Conservation (phyloP, 1,284 basidiomycete genomes). For the Schizophyllum commune region DNA sequence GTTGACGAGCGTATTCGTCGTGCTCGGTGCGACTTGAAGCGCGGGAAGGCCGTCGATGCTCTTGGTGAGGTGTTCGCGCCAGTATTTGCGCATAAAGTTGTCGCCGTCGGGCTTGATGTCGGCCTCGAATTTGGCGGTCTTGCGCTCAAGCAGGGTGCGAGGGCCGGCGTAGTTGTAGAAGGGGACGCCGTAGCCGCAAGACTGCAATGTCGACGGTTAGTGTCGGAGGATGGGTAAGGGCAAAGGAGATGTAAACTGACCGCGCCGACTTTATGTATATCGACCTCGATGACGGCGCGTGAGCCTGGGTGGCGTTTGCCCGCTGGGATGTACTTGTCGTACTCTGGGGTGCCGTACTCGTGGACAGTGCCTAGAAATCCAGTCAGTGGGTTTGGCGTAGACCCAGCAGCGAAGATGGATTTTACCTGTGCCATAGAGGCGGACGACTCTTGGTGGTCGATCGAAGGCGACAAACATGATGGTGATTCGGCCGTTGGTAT, state of each 20-base stretch:
- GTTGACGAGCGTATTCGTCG: conserved; percentile 12
- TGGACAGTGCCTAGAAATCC: conserved; percentile 43
- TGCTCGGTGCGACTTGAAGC: conserved; percentile 17
- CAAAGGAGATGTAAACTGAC: conserved; percentile 25
- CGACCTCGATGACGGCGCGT: conserved; percentile 41
- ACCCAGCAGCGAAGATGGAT: too few relatives aligned
- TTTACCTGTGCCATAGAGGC: conserved; percentile 53
- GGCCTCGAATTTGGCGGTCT: conserved; percentile 22
- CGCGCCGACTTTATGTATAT: conserved; percentile 44
- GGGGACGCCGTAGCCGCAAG: conserved; percentile 48
- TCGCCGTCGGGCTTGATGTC: conserved; percentile 12
- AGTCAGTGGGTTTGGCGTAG: too few relatives aligned
- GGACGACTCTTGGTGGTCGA: conserved; percentile 38
- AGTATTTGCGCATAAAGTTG: conserved; percentile 35
- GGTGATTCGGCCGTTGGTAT: conserved; percentile 50
- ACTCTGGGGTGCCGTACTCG: conserved; percentile 48
- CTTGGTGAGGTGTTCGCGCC: conserved; percentile 32
- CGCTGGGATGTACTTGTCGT: conserved; percentile 33
- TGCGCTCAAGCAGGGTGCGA: conserved; percentile 31
- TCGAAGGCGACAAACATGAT: conserved; percentile 52
- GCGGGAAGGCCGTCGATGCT: conserved; percentile 47
- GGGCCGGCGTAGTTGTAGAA: conserved; percentile 38
- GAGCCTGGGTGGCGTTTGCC: conserved; percentile 41
- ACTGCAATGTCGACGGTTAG: conserved; percentile 22
- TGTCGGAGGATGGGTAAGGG: not conserved